A percentile compares a stretch with the other conserved stretches of the same genome.
Conservation (phyloP, 2,329 filamentous ascomycete genomes). For the Colletotrichum tabaci region DNA sequence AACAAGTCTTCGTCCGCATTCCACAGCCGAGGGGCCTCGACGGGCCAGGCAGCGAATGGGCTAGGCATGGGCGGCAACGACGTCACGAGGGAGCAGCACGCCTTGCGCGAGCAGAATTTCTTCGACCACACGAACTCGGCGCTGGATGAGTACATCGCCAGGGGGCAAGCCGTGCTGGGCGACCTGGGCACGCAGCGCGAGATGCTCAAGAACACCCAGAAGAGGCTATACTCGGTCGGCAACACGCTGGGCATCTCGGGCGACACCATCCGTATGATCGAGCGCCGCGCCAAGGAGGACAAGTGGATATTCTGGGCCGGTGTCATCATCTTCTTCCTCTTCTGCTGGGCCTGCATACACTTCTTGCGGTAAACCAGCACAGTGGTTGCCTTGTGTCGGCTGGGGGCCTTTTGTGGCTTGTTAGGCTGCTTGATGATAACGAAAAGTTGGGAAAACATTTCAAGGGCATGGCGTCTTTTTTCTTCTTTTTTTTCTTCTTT, state of each 20-base stretch:
- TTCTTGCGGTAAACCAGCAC: conserved; percentile 75
- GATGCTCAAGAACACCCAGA: conserved; percentile 95
- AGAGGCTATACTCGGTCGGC: conserved; percentile 89
- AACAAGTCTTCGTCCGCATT: conserved; percentile 52
- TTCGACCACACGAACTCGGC: conserved; percentile 85
- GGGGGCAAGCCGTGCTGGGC: conserved; percentile 89
- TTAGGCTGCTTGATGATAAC: conserved; percentile 3
- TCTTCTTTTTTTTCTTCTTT: not conserved
- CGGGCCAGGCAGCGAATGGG: conserved; percentile 51
- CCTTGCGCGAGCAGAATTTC: conserved; percentile 91
- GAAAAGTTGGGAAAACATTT: conserved; percentile 6
- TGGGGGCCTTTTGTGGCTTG: not conserved
- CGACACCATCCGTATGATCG: conserved; percentile 97
- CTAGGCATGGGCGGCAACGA: conserved; percentile 70
- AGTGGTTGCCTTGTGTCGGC: not conserved
- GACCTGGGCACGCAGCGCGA: conserved; percentile 92
- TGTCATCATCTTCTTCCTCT: conserved; percentile 87
- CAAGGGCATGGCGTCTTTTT: conserved; percentile 35
- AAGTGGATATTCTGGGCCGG: conserved; percentile 98
- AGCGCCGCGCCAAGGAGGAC: conserved; percentile 91
- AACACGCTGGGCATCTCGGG: conserved; percentile 95
- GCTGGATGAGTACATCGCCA: conserved; percentile 93
- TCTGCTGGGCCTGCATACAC: conserved; percentile 92
- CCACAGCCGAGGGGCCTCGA: conserved; percentile 61
- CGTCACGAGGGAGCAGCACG: conserved; percentile 82